Conservation (phyloP, 345 rosid genomes). For the Pseudoturritis turrita region DNA sequence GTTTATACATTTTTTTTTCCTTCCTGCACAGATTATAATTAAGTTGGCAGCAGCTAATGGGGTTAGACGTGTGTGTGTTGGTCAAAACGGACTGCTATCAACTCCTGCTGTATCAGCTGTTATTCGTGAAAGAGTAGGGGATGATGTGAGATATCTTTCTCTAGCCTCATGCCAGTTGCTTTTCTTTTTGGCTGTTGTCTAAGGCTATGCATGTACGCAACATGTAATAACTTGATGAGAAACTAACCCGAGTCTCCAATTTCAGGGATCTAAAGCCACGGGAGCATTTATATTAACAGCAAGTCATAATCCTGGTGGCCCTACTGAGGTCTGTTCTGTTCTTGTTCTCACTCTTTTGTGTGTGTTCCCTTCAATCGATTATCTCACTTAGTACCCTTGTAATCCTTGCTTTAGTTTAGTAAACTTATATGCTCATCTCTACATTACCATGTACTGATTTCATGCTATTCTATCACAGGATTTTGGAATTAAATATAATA, state of each 20-base stretch:
- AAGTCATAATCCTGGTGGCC: constrained; percentile 99
- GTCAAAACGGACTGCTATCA: constrained; percentile 87
- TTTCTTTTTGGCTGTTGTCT: not conserved
- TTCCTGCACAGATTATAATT: constrained; percentile 54
- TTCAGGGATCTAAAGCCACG: constrained; percentile 85
- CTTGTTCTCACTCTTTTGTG: not conserved
- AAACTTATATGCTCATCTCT: not conserved
- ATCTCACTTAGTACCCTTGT: not conserved
- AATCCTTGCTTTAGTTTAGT: not conserved
- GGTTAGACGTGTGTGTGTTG: constrained; percentile 83
- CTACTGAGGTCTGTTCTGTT: constrained; percentile 56
- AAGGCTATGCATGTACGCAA: not conserved
- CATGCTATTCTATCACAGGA: constrained; percentile 40
- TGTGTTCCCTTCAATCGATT: not conserved
- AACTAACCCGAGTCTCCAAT: constrained; percentile 18
- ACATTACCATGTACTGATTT: not conserved
- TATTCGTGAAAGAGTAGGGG: constrained; percentile 82
- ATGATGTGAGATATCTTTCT: constrained; percentile 57
- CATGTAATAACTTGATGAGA: constrained; percentile 9
- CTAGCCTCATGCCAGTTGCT: not conserved
- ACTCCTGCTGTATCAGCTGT: constrained; percentile 97
- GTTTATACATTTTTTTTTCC: not conserved
- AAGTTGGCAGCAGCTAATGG: constrained; percentile 95
- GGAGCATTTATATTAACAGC: constrained; percentile 96
- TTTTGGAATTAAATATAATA: constrained; percentile 93